Base-by-base conservation (phyloP, 768 basidiomycete species). In the Rhizopogon vulgaris region DNA sequence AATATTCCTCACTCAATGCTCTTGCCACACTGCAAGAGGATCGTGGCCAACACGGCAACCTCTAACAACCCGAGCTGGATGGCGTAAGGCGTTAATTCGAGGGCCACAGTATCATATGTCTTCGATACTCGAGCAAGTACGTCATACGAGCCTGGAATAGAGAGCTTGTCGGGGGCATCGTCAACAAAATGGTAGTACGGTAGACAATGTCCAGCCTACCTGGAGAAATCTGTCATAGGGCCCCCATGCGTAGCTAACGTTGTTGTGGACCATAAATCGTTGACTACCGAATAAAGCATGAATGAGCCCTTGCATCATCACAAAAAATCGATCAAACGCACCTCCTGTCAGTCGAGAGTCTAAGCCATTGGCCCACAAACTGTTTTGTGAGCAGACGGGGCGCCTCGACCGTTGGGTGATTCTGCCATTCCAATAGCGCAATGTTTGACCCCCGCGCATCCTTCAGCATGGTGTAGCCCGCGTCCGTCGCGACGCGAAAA, bases 21-120 rank as follows among this genome's bases (percentile, higher is more conserved):
- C 51, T 75, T 77, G n/a, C 84, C 84, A 46, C 73, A 82, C 52
- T 78, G 79, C 40, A 86, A 69, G 22, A 86, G 68, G 5, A 79
- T 58, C 0, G 79, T 73, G 0, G 79, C 82, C 9, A 79, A 70
- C 25, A 85, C 60, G 52, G 71, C 65, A 7, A 72, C 62, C 22
- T 85, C 78, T 4, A 84, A 69, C 15, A 87, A 72, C 14, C 75
- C 76, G 7, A 75, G 68, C 51, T 80, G 75, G 30, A 84, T 66
- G 12, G 79, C 81, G 40, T 79, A 74, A 1, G 76, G 65, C 2
- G 80, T 79, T 52, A 87, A 62, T 50, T 85, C 82, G 15, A 87
- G 73, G 2, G 67, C 62, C 51, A 85, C 67, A 4, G 64, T 67
- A 17, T 72, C 72, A 18, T 76, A 69, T 25, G 63, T 62, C 52